These are phyloP conservation scores for Melanopsichium pennsylvanicum DNA, from an alignment of 1,284 basidiomycete genomes.

Conservation along the genomic window DNA sequence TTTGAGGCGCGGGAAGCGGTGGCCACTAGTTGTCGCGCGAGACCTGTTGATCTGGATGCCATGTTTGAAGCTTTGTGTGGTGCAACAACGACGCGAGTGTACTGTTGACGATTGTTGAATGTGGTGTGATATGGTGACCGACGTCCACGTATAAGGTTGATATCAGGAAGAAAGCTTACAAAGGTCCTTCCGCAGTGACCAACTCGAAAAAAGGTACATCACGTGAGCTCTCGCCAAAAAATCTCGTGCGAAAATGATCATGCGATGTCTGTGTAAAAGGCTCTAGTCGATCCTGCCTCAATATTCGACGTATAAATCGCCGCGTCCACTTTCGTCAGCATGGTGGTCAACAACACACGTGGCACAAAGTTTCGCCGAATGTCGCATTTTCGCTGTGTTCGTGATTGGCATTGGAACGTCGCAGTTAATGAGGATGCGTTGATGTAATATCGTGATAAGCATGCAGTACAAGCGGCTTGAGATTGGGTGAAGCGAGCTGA, in stretches of 20 bases:
- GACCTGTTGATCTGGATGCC: constrained; percentile 17
- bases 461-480: neutral
- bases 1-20: constrained; percentile 10
- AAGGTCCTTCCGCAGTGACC: constrained; percentile 2
- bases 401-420: no score
- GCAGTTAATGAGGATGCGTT: neutral
- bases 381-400: no score
- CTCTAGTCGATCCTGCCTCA: no score
- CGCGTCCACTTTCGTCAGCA: no score
- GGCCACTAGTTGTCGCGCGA: constrained; percentile 11
- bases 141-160: constrained; percentile 1
- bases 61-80: constrained; percentile 1
- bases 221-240: constrained; percentile 16
- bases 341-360: no score
- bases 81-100: neutral
- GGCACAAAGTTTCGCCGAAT: neutral
- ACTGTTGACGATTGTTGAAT: neutral
- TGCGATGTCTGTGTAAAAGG: no score
- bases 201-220: constrained; percentile 21
- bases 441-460: neutral
- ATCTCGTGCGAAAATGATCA: constrained; percentile 30
- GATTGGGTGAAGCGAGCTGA: neutral
- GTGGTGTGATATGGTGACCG: neutral
- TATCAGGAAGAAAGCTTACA: constrained; percentile 19
- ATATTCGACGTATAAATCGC: no score